phyloP scores from a whole-genome alignment of 768 basidiomycete species.

The Phlebiopsis flavidoalba region DNA sequence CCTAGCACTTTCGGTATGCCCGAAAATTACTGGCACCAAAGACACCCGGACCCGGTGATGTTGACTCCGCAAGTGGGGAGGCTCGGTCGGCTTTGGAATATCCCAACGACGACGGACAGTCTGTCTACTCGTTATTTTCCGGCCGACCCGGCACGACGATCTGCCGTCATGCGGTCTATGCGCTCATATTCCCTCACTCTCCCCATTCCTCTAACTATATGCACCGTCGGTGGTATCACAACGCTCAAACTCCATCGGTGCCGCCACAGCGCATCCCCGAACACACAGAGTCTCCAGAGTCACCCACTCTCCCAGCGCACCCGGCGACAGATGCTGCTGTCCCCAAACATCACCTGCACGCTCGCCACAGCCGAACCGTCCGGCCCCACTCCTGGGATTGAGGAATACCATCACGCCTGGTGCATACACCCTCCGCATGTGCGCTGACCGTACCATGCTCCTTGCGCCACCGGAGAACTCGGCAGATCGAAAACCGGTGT shows the following conservation, averaged over 20 bases:
- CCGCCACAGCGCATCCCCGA: not conserved
- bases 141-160: slow-evolving; percentile 6
- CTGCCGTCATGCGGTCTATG: slow-evolving; percentile 4
- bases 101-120: not conserved
- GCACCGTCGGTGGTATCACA: not conserved
- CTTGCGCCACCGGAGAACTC: slow-evolving; percentile 1
- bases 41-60: too few relatives aligned
- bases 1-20: not conserved
- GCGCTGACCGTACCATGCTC: not conserved
- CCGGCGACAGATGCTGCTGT: not conserved
- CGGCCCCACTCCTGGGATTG: not conserved
- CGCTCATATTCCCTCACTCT: not conserved
- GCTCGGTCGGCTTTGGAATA: not conserved
- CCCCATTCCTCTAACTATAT: not conserved
- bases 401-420: not conserved
- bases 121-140: not conserved
- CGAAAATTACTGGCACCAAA: not conserved
- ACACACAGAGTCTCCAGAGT: not conserved
- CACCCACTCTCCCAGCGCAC: not conserved
- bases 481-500: slow-evolving; percentile 6
- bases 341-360: not conserved
- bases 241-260: not conserved
- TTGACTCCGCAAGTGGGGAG: not conserved
- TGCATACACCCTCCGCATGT: slow-evolving; percentile 1
- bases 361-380: not conserved